These are phyloP conservation scores for Fusarium neocosmosporiellum DNA, from an alignment of 2,329 filamentous ascomycete species.

Conservation along the genomic window DNA sequence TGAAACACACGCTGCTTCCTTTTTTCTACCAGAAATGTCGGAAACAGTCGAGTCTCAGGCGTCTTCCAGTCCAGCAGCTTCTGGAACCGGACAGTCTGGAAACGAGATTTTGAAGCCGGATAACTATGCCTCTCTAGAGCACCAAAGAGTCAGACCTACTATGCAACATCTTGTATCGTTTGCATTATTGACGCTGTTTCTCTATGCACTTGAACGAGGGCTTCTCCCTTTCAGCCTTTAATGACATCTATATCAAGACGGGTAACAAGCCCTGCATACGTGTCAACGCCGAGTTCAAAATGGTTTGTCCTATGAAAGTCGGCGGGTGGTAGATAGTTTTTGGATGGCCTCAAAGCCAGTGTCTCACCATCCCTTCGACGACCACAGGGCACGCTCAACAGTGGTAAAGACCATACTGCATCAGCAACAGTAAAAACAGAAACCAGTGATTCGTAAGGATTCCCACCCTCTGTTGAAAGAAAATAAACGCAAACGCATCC, in stretches of 20 bases:
- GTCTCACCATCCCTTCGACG: background rate
- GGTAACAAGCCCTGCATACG: too few relatives aligned
- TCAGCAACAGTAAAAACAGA: background rate
- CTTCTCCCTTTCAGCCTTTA: too few relatives aligned
- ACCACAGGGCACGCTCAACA: background rate
- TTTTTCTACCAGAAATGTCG: background rate
- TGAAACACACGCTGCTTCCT: background rate
- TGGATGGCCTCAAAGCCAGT: background rate
- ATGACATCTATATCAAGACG: too few relatives aligned
- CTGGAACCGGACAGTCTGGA: background rate
- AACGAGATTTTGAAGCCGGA: background rate
- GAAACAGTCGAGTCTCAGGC: background rate
- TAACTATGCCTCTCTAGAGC: too few relatives aligned
- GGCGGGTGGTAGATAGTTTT: background rate
- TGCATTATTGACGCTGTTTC: too few relatives aligned
- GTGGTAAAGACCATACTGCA: background rate
- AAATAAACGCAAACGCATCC: background rate
- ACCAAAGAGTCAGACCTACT: too few relatives aligned
- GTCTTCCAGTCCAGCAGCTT: background rate
- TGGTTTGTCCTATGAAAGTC: too few relatives aligned
- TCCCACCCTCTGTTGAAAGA: background rate
- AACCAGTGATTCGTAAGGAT: background rate
- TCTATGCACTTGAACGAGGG: too few relatives aligned
- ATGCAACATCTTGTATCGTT: too few relatives aligned
- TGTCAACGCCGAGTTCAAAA: too few relatives aligned